Percentiles rank a stretch among this genome's conserved stretches.
phyloP scores from a whole-genome alignment of 768 basidiomycete genomes.

The Lactarius deliciosus region DNA sequence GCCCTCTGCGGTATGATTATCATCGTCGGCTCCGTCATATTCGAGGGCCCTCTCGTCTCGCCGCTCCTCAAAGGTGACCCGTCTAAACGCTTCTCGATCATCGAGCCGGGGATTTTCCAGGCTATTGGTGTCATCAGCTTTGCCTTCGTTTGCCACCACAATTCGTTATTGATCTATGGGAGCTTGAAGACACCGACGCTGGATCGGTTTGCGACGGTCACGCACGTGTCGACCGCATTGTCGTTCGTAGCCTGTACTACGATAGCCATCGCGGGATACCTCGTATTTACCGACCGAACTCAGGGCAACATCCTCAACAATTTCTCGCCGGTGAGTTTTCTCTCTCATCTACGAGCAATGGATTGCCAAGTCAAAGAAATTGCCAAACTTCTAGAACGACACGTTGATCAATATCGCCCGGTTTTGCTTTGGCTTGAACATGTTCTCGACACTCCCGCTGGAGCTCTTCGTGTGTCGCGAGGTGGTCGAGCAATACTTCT shows the following conservation, averaged over 20 bases:
- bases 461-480: slow-evolving; percentile 98
- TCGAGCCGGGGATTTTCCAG: slow-evolving; percentile 83
- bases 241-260: slow-evolving; percentile 83
- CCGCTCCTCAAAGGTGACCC: slow-evolving; percentile 76
- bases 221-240: slow-evolving; percentile 84
- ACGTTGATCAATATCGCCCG: slow-evolving; percentile 94
- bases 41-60: slow-evolving; percentile 77
- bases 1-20: slow-evolving; percentile 92
- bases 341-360: slow-evolving; percentile 1
- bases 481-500: slow-evolving; percentile 95
- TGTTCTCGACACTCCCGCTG: slow-evolving; percentile 96
- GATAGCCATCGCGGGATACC: slow-evolving; percentile 82
- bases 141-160: slow-evolving; percentile 97
- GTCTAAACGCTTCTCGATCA: slow-evolving; percentile 66
- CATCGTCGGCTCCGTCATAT: slow-evolving; percentile 82
- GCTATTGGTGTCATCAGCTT: slow-evolving; percentile 98
- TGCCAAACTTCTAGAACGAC: slow-evolving; percentile 52
- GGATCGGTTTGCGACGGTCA: slow-evolving; percentile 89
- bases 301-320: slow-evolving; percentile 98
- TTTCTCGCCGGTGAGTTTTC: slow-evolving; percentile 65
- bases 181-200: slow-evolving; percentile 90
- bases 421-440: slow-evolving; percentile 92
- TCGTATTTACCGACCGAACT: slow-evolving; percentile 88
- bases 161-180: slow-evolving; percentile 94
- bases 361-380: not conserved